These are phyloP conservation scores for Chytriomyces sp. DNA, from an alignment of 192 early-diverging fungal species.

Conservation along the genomic window DNA sequence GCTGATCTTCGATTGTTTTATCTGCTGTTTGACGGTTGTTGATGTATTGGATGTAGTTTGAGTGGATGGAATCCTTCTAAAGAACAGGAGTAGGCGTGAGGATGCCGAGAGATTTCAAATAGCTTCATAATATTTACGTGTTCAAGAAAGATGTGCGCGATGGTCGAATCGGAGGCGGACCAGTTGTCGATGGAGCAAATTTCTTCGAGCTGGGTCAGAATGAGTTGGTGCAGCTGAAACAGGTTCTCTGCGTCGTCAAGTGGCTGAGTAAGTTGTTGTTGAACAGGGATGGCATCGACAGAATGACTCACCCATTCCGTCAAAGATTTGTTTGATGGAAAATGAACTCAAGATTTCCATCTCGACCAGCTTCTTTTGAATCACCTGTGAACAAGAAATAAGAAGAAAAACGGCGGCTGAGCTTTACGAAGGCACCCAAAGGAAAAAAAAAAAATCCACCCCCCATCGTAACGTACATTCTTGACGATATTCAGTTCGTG, in stretches of 20 bases:
- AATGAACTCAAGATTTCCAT: constrained; percentile 40
- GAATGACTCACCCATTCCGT: constrained; percentile 42
- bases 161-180: constrained; percentile 40
- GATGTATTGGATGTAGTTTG: constrained; percentile 49
- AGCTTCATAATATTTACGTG: constrained; percentile 34
- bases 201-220: constrained; percentile 47
- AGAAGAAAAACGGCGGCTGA: too few species aligned
- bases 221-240: constrained; percentile 40
- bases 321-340: constrained; percentile 51
- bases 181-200: constrained; percentile 41
- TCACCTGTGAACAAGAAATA: constrained; percentile 36
- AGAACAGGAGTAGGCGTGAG: too few species aligned
- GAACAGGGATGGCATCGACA: too few species aligned
- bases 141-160: constrained; percentile 50
- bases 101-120: background rate
- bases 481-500: constrained; percentile 46
- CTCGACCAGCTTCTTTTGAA: constrained; percentile 40
- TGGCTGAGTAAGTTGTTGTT: too few species aligned
- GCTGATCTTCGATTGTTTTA: constrained; percentile 46
- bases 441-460: background rate
- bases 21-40: constrained; percentile 46
- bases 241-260: too few species aligned
- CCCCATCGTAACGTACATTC: constrained; percentile 32
- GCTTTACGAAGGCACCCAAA: background rate
- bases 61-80: constrained; percentile 46